Conservation (phyloP, 2,329 filamentous ascomycete genomes). For the Penicillium brasilianum region DNA sequence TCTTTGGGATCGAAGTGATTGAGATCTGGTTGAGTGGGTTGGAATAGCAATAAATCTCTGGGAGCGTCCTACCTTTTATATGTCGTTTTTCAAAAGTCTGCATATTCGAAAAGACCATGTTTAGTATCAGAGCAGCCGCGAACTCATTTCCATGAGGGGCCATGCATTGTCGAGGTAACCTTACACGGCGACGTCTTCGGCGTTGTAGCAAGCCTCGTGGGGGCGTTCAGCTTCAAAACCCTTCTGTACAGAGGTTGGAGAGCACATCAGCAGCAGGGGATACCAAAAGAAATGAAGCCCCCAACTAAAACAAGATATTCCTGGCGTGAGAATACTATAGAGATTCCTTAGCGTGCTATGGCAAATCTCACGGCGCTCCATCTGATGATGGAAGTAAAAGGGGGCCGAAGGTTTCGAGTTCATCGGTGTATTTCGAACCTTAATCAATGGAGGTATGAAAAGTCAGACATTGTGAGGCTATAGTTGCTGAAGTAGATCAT, state of each 20-base stretch:
- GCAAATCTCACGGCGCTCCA: not conserved
- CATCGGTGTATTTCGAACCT: not conserved
- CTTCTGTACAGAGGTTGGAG: not conserved
- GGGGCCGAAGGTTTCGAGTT: not conserved
- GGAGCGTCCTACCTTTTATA: not conserved
- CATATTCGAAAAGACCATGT: not conserved
- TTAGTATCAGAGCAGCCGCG: not conserved
- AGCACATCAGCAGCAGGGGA: not conserved
- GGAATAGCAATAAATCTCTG: not conserved
- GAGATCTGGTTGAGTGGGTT: not conserved
- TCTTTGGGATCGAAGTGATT: not conserved
- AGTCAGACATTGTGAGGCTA: not conserved
- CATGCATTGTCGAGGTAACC: not conserved
- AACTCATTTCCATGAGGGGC: not conserved
- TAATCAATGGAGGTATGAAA: not conserved
- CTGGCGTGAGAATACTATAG: too few species aligned
- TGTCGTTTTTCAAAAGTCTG: not conserved
- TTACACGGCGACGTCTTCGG: not conserved
- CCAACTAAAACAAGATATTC: not conserved
- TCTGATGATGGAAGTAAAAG: not conserved
- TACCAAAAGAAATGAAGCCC: not conserved
- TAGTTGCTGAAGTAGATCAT: not conserved
- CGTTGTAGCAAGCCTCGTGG: not conserved
- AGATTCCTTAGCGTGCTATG: too few species aligned
- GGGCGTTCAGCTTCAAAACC: not conserved